phyloP scores from a whole-genome alignment of 768 basidiomycete genomes.

The Russula sp. region DNA sequence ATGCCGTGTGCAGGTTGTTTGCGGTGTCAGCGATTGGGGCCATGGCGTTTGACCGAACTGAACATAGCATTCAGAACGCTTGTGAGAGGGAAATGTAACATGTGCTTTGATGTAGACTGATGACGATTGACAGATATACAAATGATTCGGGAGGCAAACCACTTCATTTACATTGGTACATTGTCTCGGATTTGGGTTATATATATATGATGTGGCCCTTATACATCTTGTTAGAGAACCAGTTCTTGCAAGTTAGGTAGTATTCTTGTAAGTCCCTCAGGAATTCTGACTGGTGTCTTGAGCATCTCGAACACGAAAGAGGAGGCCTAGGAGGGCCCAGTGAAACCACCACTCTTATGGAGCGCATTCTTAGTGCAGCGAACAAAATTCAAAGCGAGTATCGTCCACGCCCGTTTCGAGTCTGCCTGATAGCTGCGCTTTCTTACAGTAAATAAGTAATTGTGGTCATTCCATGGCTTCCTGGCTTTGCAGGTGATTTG shows the following conservation, averaged over 20 bases:
- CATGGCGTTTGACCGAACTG: conserved; percentile 83
- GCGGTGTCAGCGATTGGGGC: conserved; percentile 90
- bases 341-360: conserved; percentile 70
- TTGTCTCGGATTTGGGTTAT: neutral
- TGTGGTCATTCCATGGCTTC: no score
- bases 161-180: no score
- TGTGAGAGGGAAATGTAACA: no score
- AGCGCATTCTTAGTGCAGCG: conserved; percentile 84
- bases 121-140: no score
- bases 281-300: conserved; percentile 10
- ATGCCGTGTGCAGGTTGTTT: conserved; percentile 81
- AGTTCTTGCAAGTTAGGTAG: conserved; percentile 93
- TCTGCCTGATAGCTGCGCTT: neutral
- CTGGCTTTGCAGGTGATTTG: no score
- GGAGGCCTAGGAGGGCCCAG: conserved; percentile 52
- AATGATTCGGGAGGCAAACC: no score
- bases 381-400: conserved; percentile 65
- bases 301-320: conserved; percentile 72
- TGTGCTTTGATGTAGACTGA: no score
- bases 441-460: conserved; percentile 52
- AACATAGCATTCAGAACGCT: no score
- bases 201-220: neutral
- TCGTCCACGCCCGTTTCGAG: neutral
- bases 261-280: no score
- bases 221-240: conserved; percentile 47